Evolutionary conservation across 257 asterid species (phyloP), one percentile per base, ranked within the genome.

Genomic region (Ilex aquifolium): DNA sequence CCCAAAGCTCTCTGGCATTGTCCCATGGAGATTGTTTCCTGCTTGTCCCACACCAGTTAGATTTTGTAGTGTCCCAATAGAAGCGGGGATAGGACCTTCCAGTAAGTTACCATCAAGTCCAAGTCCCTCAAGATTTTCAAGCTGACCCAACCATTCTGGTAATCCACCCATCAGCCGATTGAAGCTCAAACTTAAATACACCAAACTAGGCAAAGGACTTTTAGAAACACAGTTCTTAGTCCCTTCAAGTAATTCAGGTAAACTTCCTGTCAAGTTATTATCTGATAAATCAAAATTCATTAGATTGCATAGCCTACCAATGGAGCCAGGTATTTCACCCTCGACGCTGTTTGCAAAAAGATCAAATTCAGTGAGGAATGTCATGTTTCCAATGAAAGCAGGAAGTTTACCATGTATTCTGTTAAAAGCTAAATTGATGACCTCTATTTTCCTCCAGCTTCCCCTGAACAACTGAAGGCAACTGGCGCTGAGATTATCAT

Each of bases 11-110:
- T 72, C 68, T 0, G 83, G 76, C 29, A 80, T 71, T 27, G 79
- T 68, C 62, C 86, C 86, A 46, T 57, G 70, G 14, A 80, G 55
- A 51, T 69, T 73, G 65, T 83, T 83, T 44, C 72, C 63, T 21
- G 69, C 64, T 64, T 77, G 62, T 42, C 64, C 27, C 69, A 75
- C 52, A 57, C 17, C 12, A 30, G 65, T 59, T 75, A 83, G 57
- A 49, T 74, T 65, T 55, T 17, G 54, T 6, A 79, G 75, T 15
- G 68, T 60, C 54, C 82, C 85, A 51, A 84, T 32, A 60, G 85
- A 81, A 64, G 40, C 74, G 21, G 87, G 88, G 39, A 84, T 60
- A 54, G 69, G 60, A 39, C 88, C 90, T 60, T 77, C 82, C 3
- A 84, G 59, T 51, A 64, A 62, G 76, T 84, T 84, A 64, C 10